Conservation (phyloP, 345 rosid genomes). For the Triadica sebifera region DNA sequence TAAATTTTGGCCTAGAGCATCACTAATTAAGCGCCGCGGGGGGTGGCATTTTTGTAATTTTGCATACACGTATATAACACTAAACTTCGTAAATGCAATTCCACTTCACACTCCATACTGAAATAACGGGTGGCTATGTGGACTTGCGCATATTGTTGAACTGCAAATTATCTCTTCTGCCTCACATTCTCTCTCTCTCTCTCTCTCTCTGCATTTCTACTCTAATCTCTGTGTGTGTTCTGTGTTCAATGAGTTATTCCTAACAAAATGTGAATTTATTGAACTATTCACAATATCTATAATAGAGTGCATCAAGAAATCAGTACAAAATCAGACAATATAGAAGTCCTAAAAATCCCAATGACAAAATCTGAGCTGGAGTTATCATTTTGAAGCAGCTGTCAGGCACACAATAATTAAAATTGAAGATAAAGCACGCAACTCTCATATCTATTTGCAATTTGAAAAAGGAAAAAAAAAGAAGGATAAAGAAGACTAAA, state of each 20-base stretch:
- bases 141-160: not conserved
- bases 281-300: not conserved
- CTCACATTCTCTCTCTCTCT: not conserved
- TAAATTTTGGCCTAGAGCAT: not conserved
- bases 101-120: too few relatives aligned
- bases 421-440: not conserved
- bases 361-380: not conserved
- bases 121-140: too few relatives aligned
- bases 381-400: not conserved
- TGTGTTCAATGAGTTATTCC: not conserved
- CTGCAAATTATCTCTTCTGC: not conserved
- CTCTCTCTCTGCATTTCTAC: not conserved
- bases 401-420: not conserved
- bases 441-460: not conserved
- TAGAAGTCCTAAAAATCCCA: too few relatives aligned
- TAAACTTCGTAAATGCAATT: too few relatives aligned
- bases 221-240: not conserved
- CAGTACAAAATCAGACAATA: not conserved
- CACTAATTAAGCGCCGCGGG: not conserved
- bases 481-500: not conserved
- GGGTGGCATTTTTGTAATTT: not conserved
- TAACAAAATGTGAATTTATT: too few relatives aligned
- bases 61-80: not conserved
- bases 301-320: not conserved
- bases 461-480: not conserved